Conservation (phyloP, 2,329 filamentous ascomycete genomes). For the Aureobasidium mangrovei region DNA sequence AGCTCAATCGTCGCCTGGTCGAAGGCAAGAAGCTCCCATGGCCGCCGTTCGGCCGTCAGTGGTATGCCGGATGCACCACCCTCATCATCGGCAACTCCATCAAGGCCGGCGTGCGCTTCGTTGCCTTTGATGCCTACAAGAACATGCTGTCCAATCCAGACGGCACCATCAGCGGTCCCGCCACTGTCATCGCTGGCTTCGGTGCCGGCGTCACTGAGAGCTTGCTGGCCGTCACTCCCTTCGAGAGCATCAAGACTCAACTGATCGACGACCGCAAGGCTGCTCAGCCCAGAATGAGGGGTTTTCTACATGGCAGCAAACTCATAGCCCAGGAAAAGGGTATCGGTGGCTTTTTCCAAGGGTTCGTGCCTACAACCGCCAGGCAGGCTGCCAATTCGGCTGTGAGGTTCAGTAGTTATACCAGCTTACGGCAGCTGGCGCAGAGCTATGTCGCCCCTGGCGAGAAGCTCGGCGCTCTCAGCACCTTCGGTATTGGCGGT, state of each 20-base stretch:
- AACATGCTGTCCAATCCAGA: conserved; percentile 68
- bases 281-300: conserved; percentile 74
- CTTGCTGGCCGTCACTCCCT: conserved; percentile 86
- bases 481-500: conserved; percentile 86
- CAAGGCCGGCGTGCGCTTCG: conserved; percentile 93
- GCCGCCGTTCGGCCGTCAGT: conserved; percentile 86
- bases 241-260: conserved; percentile 97
- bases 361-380: conserved; percentile 88
- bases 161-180: conserved; percentile 81
- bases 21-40: conserved; percentile 83
- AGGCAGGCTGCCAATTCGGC: conserved; percentile 92
- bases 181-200: conserved; percentile 88
- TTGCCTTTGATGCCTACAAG: conserved; percentile 95
- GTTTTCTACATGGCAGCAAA: conserved; percentile 81
- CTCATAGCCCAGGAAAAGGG: conserved; percentile 86
- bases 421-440: conserved; percentile 76
- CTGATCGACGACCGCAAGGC: conserved; percentile 94
- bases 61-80: conserved; percentile 97
- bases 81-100: conserved; percentile 93
- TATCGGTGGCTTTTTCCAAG: conserved; percentile 88
- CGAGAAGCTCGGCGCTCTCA: conserved; percentile 80
- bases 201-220: conserved; percentile 92
- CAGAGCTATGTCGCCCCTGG: conserved; percentile 89
- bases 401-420: conserved; percentile 83
- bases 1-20: conserved; percentile 77